Percentiles rank a stretch among this genome's conserved stretches.
These are phyloP conservation scores for Saccharomyces hybrid DNA, from an alignment of 1,139 yeast species.

Conservation along the genomic window DNA sequence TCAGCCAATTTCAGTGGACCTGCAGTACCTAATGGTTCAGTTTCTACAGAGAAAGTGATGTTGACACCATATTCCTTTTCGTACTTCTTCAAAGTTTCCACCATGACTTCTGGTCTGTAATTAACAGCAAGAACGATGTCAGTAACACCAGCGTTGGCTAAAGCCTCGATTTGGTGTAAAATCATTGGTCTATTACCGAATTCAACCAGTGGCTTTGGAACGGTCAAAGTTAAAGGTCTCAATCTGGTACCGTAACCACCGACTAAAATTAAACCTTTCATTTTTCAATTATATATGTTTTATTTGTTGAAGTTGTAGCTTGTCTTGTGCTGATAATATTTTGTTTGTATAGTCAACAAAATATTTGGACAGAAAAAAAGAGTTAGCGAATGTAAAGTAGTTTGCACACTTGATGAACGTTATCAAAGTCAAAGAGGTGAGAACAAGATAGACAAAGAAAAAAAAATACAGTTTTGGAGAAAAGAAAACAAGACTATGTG, in stretches of 20 bases:
- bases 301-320: not conserved
- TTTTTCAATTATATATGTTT: constrained; percentile 26
- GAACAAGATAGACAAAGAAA: not conserved
- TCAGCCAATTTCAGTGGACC: constrained; percentile 99
- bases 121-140: constrained; percentile 98
- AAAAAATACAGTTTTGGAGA: not conserved
- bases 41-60: constrained; percentile 96
- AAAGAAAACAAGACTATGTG: not conserved
- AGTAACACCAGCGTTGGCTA: constrained; percentile 97
- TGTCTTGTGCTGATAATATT: not conserved
- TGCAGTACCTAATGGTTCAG: constrained; percentile 98
- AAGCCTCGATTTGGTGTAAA: constrained; percentile 94
- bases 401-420: not conserved
- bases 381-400: constrained; percentile 1
- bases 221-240: constrained; percentile 95
- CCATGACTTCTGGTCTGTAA: constrained; percentile 99
- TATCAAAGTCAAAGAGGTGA: constrained; percentile 9
- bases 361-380: not conserved
- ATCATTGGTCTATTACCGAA: constrained; percentile 98
- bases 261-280: constrained; percentile 98
- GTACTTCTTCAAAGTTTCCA: constrained; percentile 85
- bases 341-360: not conserved
- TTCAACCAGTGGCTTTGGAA: constrained; percentile 98
- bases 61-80: constrained; percentile 90
- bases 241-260: constrained; percentile 99